Evolutionary conservation across 352 stramenopile genomes (phyloP).

Genomic region (Phytophthora citricola): DNA sequence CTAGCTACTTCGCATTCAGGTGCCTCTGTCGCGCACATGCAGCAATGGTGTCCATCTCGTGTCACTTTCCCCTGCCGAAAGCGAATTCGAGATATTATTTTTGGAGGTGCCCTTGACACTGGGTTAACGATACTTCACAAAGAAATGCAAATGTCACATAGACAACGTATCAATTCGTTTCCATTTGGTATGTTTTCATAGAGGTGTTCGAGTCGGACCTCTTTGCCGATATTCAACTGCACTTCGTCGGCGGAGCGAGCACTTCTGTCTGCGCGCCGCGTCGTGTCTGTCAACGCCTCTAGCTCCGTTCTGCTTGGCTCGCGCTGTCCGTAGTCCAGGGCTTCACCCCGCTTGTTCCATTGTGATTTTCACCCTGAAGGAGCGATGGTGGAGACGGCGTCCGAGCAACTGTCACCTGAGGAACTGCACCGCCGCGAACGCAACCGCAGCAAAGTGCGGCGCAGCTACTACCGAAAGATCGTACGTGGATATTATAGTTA

Average conservation of each 20-base stretch:
- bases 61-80: conserved; percentile 16
- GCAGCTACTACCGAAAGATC: conserved; percentile 66
- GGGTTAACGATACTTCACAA: conserved; percentile 19
- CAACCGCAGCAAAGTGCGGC: conserved; percentile 60
- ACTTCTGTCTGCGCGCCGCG: neutral
- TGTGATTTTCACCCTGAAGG: conserved; percentile 2
- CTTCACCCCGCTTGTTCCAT: neutral
- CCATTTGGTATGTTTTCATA: conserved; percentile 3
- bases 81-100: conserved; percentile 21
- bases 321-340: too few relatives aligned
- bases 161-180: neutral
- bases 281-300: neutral
- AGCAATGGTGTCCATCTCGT: conserved; percentile 1
- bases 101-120: conserved; percentile 8
- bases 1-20: conserved; percentile 9
- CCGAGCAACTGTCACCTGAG: conserved; percentile 35
- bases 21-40: conserved; percentile 2
- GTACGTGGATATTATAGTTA: conserved; percentile 24
- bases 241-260: neutral
- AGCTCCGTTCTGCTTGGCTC: neutral
- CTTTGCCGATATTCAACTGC: conserved; percentile 12
- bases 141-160: conserved; percentile 19
- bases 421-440: conserved; percentile 54
- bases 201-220: conserved; percentile 10
- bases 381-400: conserved; percentile 15